phyloP scores from a whole-genome alignment of 2,329 filamentous ascomycete species.

The Botrytis hyacinthi region DNA sequence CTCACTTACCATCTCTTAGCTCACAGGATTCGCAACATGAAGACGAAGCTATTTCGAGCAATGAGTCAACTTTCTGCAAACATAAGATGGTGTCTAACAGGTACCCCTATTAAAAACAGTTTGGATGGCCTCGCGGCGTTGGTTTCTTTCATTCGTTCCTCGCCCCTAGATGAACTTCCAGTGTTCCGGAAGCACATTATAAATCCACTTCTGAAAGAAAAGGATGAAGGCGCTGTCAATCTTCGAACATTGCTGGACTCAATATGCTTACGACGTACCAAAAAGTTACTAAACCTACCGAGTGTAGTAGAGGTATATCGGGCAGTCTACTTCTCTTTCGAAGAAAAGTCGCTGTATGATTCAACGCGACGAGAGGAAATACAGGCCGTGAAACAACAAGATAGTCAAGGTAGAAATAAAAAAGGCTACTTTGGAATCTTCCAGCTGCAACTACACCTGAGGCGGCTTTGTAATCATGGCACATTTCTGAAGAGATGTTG shows the following conservation, averaged over 20 bases:
- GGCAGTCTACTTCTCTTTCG: slow-evolving; percentile 37
- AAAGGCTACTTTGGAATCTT: slow-evolving; percentile 44
- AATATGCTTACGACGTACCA: slow-evolving; percentile 45
- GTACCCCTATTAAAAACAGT: slow-evolving; percentile 37
- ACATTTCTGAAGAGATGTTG: slow-evolving; percentile 43
- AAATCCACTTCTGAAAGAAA: slow-evolving; percentile 23
- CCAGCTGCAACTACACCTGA: slow-evolving; percentile 47
- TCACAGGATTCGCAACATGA: slow-evolving; percentile 49
- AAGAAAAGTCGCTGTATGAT: slow-evolving; percentile 40
- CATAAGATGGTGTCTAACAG: slow-evolving; percentile 40
- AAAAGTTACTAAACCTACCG: slow-evolving; percentile 42
- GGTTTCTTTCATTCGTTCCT: slow-evolving; percentile 29
- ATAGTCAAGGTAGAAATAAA: slow-evolving; percentile 31
- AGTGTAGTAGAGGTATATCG: slow-evolving; percentile 31
- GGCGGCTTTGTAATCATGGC: slow-evolving; percentile 51
- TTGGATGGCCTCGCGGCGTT: slow-evolving; percentile 37
- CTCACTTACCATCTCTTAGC: slow-evolving; percentile 39
- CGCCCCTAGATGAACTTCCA: slow-evolving; percentile 21
- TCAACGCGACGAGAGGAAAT: slow-evolving; percentile 43
- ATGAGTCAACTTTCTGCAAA: slow-evolving; percentile 44
- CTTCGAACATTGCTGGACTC: slow-evolving; percentile 41
- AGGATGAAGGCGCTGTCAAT: slow-evolving; percentile 34
- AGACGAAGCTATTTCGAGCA: slow-evolving; percentile 46
- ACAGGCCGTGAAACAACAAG: slow-evolving; percentile 39
- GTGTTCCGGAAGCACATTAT: slow-evolving; percentile 29